Percentiles rank a stretch among this genome's conserved stretches.
Evolutionary conservation across 225 moss, liverwort and hornwort species (phyloP).

Genomic region (Physcomitrium patens): DNA sequence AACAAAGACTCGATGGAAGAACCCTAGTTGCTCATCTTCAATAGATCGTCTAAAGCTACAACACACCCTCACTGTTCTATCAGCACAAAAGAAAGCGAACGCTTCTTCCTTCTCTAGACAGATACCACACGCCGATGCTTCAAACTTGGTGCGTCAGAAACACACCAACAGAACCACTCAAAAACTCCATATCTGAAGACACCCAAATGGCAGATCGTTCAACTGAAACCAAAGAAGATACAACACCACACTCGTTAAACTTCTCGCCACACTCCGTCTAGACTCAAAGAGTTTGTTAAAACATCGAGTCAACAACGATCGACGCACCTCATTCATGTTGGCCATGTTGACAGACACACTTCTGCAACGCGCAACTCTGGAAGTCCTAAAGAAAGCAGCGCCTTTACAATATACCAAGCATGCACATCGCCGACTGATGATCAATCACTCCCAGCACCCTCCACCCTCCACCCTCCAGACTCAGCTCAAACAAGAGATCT

Average conservation of each 20-base stretch:
- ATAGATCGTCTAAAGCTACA: not conserved
- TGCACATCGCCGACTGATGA: too few relatives aligned
- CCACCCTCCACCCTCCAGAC: too few relatives aligned
- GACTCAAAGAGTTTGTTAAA: not conserved
- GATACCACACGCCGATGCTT: not conserved
- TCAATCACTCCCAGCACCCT: too few relatives aligned
- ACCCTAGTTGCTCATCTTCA: not conserved
- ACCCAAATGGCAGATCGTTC: not conserved
- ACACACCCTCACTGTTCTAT: not conserved
- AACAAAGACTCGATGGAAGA: not conserved
- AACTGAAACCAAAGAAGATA: not conserved
- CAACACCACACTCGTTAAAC: too few relatives aligned
- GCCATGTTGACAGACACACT: conserved; percentile 33
- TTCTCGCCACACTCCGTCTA: not conserved
- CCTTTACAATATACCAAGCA: too few relatives aligned
- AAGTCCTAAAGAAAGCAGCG: not conserved
- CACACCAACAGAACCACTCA: not conserved
- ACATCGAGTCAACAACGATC: not conserved
- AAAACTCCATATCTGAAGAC: not conserved
- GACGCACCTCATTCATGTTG: conserved; percentile 38
- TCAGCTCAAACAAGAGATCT: too few relatives aligned
- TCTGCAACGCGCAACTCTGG: not conserved
- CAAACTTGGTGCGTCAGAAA: not conserved
- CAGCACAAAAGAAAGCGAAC: not conserved
- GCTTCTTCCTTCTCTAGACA: not conserved